These are phyloP conservation scores for Tetrahymena thermophila DNA, from an alignment of 73 alveolate genomes.

Conservation along the genomic window DNA sequence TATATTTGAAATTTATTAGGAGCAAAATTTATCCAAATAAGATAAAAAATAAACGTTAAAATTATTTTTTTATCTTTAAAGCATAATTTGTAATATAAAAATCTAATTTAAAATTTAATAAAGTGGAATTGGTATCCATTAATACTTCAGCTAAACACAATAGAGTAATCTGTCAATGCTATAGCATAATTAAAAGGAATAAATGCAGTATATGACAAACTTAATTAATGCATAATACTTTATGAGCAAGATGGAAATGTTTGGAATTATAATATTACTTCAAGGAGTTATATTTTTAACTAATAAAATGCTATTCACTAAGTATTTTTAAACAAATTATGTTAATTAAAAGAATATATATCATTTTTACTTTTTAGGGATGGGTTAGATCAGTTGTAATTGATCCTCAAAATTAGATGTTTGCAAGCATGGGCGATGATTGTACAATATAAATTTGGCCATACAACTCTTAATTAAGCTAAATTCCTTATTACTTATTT, in stretches of 20 bases:
- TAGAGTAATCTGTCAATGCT: background rate
- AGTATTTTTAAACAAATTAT: background rate
- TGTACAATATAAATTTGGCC: background rate
- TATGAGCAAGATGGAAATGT: background rate
- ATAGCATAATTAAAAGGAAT: background rate
- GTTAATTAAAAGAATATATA: no score
- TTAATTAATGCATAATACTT: background rate
- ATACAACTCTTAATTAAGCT: background rate
- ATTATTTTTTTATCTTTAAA: no score
- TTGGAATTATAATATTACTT: background rate
- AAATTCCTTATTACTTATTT: background rate
- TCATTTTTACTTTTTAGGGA: background rate
- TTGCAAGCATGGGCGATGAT: background rate
- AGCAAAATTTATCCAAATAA: no score
- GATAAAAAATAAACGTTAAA: no score
- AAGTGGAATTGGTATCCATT: background rate
- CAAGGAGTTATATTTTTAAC: background rate
- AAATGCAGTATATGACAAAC: background rate
- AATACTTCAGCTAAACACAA: background rate
- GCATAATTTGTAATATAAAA: no score
- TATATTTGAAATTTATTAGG: no score
- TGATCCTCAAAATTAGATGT: background rate
- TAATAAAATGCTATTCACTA: background rate
- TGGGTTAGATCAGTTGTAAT: background rate
- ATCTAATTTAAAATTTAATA: background rate